Evolutionary conservation across 2,329 filamentous ascomycete genomes (phyloP), one percentile per base, ranked within the genome.

Genomic region (Colletotrichum simmondsii): DNA sequence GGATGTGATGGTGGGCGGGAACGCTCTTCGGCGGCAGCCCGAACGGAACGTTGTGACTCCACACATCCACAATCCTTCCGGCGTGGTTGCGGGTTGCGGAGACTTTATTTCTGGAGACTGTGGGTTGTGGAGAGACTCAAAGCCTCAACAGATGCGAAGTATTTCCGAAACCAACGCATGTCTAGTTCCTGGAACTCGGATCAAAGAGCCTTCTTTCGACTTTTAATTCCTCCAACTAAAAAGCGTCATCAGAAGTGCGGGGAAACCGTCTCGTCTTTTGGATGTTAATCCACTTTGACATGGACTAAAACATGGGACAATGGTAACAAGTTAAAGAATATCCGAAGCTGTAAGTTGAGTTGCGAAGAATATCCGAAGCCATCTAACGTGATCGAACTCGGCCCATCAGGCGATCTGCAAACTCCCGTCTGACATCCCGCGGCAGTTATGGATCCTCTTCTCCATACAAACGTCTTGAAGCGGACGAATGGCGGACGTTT

Each of bases 311-410:
- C 16, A 8, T 42, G 6, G 37, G 37, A 42, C 37, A 42, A 42
- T 42, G 2, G 37, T 19, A 8, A 19, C 6, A 42, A 6, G 16
- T 7, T 19, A 19, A 0, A 5, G 16, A 6, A 42, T 19, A 28
- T 3, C 53, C 26, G 11, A 56, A 56, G 22, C 53, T 56, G 53
- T 16, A 56, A 16, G 46, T 30, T 14, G 26, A n/a, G 42, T 37
- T 65, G 70, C 65, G 66, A 72, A 64, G 65, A 56, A 65, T 37
- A 46, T 59, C 70, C 70, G 70, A 65, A 46, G 53, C n/a, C 24
- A 24, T 5, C 10, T 12, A 46, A 32, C 19, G 42, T 14, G 28
- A 26, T 22, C 32, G 32, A n/a, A n/a, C 24, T 7, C 37, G 49
- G 16, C 42, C 42, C 52, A 59, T 26, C 69, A 49, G 69, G 26